phyloP scores from a whole-genome alignment of 1,139 yeast genomes.

The Taphrina pruni region DNA sequence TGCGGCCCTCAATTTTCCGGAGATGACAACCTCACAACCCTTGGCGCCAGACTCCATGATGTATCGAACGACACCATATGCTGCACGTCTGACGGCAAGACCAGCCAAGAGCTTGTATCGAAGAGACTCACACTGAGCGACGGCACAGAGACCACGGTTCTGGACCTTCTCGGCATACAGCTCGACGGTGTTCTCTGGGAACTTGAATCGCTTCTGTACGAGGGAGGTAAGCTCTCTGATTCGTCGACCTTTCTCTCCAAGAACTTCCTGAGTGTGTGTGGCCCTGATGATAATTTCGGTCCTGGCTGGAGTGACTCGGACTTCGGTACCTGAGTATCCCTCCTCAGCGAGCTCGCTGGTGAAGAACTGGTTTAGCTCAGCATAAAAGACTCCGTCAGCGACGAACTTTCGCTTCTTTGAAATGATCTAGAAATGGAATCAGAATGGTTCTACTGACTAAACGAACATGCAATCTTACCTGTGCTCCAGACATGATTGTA shows the following conservation, averaged over 20 bases:
- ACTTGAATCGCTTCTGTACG: constrained; percentile 98
- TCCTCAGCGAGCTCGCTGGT: constrained; percentile 99
- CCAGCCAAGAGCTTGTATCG: constrained; percentile 98
- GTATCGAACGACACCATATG: constrained; percentile 99
- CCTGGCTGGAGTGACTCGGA: constrained; percentile 97
- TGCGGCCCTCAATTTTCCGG: constrained; percentile 99
- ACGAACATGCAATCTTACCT: neutral
- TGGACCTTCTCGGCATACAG: constrained; percentile 99
- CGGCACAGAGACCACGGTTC: constrained; percentile 99
- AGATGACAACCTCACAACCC: constrained; percentile 99
- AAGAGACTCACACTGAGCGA: constrained; percentile 99
- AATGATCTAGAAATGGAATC: constrained; percentile 19
- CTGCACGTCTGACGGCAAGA: constrained; percentile 99
- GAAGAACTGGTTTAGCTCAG: constrained; percentile 99
- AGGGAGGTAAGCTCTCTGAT: constrained; percentile 98
- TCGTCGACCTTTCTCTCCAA: constrained; percentile 99
- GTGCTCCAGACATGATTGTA: constrained; percentile 17
- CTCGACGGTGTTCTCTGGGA: constrained; percentile 91
- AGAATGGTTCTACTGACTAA: neutral
- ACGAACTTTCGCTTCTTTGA: constrained; percentile 54
- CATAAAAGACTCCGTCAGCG: constrained; percentile 99
- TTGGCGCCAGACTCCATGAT: constrained; percentile 99
- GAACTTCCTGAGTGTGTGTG: constrained; percentile 97
- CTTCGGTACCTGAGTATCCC: constrained; percentile 99
- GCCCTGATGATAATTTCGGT: constrained; percentile 99